phyloP scores from a whole-genome alignment of 1,139 yeast genomes.

The Geotrichum candidum region DNA sequence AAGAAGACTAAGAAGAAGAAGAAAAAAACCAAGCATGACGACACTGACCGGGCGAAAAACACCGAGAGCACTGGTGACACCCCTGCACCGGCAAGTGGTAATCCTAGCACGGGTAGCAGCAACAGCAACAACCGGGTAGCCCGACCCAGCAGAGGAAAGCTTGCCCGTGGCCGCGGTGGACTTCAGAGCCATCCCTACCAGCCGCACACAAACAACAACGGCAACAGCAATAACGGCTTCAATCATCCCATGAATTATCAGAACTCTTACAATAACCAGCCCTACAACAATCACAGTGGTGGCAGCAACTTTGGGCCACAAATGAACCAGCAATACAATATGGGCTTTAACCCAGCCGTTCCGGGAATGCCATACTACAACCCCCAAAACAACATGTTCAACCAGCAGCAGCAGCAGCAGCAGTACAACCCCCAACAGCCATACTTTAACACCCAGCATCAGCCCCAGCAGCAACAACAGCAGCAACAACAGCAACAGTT shows the following conservation, averaged over 20 bases:
- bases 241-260: slow-evolving; percentile 46
- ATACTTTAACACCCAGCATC: background rate
- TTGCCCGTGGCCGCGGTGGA: background rate
- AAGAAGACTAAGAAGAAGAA: slow-evolving; percentile 57
- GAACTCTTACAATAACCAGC: slow-evolving; percentile 26
- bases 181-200: background rate
- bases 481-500: slow-evolving; percentile 1
- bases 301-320: background rate
- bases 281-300: background rate
- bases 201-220: background rate
- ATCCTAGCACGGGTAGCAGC: background rate
- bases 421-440: slow-evolving; percentile 5
- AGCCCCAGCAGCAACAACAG: slow-evolving; percentile 1
- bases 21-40: slow-evolving; percentile 32
- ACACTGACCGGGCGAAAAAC: background rate
- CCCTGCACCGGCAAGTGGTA: background rate
- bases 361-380: background rate
- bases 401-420: slow-evolving; percentile 2
- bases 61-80: background rate
- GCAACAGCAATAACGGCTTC: slow-evolving; percentile 32
- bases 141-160: slow-evolving; percentile 1
- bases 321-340: background rate
- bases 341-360: background rate
- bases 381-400: background rate
- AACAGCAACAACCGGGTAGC: background rate